These are phyloP conservation scores for Aspergillus pseudoterreus DNA, from an alignment of 2,329 filamentous ascomycete species.

Conservation along the genomic window DNA sequence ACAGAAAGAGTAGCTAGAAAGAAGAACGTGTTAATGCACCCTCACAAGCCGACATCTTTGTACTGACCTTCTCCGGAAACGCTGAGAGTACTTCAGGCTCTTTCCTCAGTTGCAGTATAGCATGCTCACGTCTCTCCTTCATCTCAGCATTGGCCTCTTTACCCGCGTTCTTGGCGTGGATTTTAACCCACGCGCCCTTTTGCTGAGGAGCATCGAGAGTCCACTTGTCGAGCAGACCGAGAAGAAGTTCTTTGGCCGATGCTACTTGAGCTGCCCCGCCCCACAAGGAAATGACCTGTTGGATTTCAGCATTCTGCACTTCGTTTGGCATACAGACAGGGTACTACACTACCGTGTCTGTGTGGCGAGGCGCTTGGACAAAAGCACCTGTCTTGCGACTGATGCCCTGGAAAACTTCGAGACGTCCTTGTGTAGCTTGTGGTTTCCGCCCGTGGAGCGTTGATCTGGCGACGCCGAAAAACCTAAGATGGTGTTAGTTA, in stretches of 20 bases:
- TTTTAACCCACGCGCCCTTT: constrained; percentile 21
- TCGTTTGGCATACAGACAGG: background rate
- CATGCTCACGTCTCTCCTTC: constrained; percentile 19
- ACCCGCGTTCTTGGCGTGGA: constrained; percentile 17
- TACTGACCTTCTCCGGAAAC: constrained; percentile 25
- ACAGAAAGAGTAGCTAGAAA: constrained; percentile 39
- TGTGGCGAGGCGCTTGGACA: constrained; percentile 22
- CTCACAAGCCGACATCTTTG: background rate
- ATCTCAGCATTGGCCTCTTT: constrained; percentile 23
- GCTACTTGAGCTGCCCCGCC: constrained; percentile 21
- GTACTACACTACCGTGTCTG: constrained; percentile 18
- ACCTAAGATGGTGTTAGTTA: constrained; percentile 8
- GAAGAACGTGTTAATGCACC: background rate
- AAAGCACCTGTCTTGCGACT: constrained; percentile 23
- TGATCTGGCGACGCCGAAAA: constrained; percentile 17
- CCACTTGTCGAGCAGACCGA: constrained; percentile 17
- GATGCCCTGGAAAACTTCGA: constrained; percentile 26
- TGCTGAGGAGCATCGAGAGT: constrained; percentile 13
- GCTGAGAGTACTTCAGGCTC: constrained; percentile 17
- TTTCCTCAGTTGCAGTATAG: constrained; percentile 23
- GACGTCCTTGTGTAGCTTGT: constrained; percentile 7
- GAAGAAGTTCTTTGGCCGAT: constrained; percentile 19
- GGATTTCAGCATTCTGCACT: constrained; percentile 2
- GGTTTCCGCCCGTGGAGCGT: constrained; percentile 1
- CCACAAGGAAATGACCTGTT: constrained; percentile 24